These are phyloP conservation scores for Candolleomyces eurysporus DNA, from an alignment of 768 basidiomycete species.

Conservation along the genomic window DNA sequence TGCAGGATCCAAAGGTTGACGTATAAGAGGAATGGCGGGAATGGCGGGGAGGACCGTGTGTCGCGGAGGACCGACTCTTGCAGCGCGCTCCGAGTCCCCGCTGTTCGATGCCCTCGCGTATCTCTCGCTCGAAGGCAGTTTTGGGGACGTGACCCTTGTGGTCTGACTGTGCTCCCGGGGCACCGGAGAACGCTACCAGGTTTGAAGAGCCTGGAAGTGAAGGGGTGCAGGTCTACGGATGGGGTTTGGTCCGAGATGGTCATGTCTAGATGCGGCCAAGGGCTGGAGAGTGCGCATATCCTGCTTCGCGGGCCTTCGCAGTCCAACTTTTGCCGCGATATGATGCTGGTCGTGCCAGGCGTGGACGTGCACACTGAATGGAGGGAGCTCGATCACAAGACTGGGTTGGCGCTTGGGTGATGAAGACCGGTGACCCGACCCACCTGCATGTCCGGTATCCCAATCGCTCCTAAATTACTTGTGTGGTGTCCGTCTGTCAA, in stretches of 20 bases:
- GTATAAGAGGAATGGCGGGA: too few relatives aligned
- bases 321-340: background rate
- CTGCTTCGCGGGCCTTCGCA: background rate
- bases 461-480: too few relatives aligned
- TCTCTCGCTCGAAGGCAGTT: background rate
- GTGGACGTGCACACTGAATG: background rate
- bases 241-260: background rate
- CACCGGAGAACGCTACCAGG: background rate
- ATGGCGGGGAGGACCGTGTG: background rate
- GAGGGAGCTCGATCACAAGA: background rate
- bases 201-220: background rate
- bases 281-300: background rate
- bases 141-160: background rate
- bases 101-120: background rate
- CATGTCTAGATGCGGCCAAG: background rate
- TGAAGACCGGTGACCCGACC: too few relatives aligned
- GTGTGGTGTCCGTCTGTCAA: too few relatives aligned
- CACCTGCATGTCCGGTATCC: too few relatives aligned
- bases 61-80: background rate
- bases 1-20: too few relatives aligned
- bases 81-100: background rate
- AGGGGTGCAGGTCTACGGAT: background rate
- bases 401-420: too few relatives aligned
- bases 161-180: too few relatives aligned
- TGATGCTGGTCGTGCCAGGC: background rate